Conservation (phyloP, 345 rosid genomes). For the Eucalyptus marginata region DNA sequence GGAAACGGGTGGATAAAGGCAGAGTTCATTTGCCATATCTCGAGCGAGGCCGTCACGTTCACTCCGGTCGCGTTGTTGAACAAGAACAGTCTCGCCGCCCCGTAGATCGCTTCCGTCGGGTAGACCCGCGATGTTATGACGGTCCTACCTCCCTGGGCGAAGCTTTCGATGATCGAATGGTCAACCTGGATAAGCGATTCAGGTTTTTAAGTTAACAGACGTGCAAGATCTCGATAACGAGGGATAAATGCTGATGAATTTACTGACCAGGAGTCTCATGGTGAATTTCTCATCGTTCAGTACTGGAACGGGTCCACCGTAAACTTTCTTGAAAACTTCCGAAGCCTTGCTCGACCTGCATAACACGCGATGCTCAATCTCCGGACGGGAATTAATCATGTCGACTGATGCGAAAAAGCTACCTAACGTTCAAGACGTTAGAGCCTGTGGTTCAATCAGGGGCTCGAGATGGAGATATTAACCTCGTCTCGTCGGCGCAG, state of each 20-base stretch:
- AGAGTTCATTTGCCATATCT: constrained; percentile 69
- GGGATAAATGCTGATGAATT: background rate
- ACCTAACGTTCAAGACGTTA: background rate
- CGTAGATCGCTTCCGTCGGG: constrained; percentile 83
- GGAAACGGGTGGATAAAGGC: constrained; percentile 66
- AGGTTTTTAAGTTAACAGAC: background rate
- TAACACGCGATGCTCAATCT: background rate
- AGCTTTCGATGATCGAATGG: constrained; percentile 90
- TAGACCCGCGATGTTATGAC: constrained; percentile 77
- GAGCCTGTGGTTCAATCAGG: background rate
- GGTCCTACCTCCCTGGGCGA: constrained; percentile 75
- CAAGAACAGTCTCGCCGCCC: constrained; percentile 58
- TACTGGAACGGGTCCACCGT: constrained; percentile 62
- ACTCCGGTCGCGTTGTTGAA: constrained; percentile 83
- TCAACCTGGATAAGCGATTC: constrained; percentile 40
- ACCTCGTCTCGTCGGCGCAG: constrained; percentile 82
- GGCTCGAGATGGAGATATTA: background rate
- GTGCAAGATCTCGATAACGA: background rate
- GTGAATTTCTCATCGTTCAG: constrained; percentile 49
- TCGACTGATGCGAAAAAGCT: background rate
- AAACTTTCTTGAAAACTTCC: constrained; percentile 44
- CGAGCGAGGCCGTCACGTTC: constrained; percentile 57
- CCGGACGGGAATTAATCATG: background rate
- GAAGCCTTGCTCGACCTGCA: constrained; percentile 65
- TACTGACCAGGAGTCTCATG: constrained; percentile 66